Conservation (phyloP, 345 rosid species). For the Gossypium herbaceum region DNA sequence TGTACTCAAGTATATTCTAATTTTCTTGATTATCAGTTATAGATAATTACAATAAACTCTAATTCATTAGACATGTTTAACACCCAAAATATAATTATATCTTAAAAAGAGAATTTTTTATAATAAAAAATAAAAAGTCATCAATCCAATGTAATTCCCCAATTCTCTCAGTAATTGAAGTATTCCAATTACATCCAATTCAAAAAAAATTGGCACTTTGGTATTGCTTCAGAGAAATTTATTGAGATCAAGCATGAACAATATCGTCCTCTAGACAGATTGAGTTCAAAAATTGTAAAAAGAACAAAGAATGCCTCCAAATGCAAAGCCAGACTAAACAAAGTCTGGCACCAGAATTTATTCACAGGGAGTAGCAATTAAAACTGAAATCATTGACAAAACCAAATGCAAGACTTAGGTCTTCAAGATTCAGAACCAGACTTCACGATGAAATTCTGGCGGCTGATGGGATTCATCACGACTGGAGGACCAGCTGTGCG, state of each 20-base stretch:
- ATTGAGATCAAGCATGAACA: not conserved
- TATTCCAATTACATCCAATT: too few species aligned
- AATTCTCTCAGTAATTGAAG: too few species aligned
- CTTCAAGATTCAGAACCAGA: conserved; percentile 32
- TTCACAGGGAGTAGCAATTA: not conserved
- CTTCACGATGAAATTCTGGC: conserved; percentile 87
- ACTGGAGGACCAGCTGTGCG: conserved; percentile 94
- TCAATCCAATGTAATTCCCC: too few species aligned
- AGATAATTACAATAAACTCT: too few species aligned
- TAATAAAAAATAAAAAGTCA: too few species aligned
- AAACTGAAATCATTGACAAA: not conserved
- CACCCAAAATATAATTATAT: too few species aligned
- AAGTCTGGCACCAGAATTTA: not conserved
- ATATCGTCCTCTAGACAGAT: not conserved
- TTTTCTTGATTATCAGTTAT: too few species aligned
- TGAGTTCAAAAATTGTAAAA: not conserved
- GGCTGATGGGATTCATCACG: conserved; percentile 89
- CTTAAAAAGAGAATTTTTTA: too few species aligned
- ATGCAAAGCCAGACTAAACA: conserved; percentile 8
- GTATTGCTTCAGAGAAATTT: not conserved
- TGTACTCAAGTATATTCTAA: too few species aligned
- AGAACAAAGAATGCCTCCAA: not conserved
- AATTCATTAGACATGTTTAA: too few species aligned
- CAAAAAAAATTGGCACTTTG: not conserved
- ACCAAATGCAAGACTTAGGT: not conserved